Evolutionary conservation across 2,329 filamentous ascomycete species (phyloP), one percentile per base, ranked within the genome.

Genomic region (Sordariomycetes sp.): DNA sequence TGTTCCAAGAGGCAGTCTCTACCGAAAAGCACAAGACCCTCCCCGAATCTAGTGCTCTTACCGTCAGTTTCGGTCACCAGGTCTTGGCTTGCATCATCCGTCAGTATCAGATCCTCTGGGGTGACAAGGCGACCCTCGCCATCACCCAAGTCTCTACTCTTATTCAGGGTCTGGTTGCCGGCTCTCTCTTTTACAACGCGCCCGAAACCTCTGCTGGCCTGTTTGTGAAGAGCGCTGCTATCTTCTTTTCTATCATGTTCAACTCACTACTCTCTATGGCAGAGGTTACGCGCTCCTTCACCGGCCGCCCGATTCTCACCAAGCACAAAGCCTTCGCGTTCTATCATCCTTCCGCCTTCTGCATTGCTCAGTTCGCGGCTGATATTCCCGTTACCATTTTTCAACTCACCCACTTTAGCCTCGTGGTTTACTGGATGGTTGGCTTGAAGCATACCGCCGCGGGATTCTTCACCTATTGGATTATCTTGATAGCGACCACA

Each of bases 101-200:
- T 17, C 36, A 39, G 36, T 39, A 39, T 39, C 36, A 39, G 36
- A 39, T 39, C 36, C 36, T 39, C 12, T 39, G 36, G 36, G 36
- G 36, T 17, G 36, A 39, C 36, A 39, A 39, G 36, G 36, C 36
- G 5, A 39, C 36, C 36, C 12, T 39, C 36, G 12, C 17, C 36
- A 39, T 39, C 36, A 39, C 36, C 36, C 36, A 39, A 17, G 10
- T 17, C 3, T 39, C 12, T 17, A 48, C n/a, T 17, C 15, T 61
- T 10, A 54, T 61, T 36, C 54, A 61, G 34, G 61, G 62, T 1
- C 72, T 89, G 8, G 82, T 88, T 59, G 78, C 87, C 34, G 81
- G 82, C 1, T 84, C 80, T 48, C 69, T 87, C 10, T 88, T 88
- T 68, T 84, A 85, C 60, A 80, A 86, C 64, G 68, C 86, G 34